A percentile compares a stretch with the other conserved stretches of the same genome.
Evolutionary conservation across 345 rosid genomes (phyloP).

Genomic region (Populus tremula): DNA sequence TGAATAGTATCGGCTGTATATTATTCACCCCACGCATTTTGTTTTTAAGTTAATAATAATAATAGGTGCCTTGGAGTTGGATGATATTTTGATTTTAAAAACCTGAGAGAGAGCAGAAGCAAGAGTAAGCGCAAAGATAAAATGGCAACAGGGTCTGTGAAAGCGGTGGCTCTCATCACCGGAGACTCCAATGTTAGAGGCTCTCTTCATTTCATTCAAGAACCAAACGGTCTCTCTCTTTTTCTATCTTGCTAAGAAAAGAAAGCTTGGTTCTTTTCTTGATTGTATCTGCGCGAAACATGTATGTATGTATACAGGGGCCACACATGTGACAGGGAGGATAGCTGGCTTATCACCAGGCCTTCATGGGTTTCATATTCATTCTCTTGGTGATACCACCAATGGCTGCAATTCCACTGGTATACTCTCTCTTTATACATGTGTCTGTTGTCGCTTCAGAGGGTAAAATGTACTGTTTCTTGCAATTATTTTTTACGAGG

Average conservation of each 20-base stretch:
- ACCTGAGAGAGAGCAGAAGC: neutral
- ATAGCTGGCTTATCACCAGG: conserved; percentile 79
- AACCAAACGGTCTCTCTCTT: conserved; percentile 49
- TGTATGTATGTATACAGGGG: conserved; percentile 39
- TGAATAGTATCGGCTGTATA: too few relatives aligned
- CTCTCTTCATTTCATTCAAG: conserved; percentile 58
- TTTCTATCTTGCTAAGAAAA: neutral
- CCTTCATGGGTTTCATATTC: conserved; percentile 86
- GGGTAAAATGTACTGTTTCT: neutral
- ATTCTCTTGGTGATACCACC: conserved; percentile 88
- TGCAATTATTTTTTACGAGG: neutral
- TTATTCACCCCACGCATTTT: too few relatives aligned
- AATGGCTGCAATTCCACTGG: conserved; percentile 98
- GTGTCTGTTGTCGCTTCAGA: neutral
- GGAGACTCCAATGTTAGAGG: conserved; percentile 67
- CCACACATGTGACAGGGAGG: conserved; percentile 69
- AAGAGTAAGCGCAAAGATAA: neutral
- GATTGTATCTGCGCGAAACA: neutral
- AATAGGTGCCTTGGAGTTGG: too few relatives aligned
- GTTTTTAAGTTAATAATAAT: too few relatives aligned
- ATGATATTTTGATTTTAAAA: neutral
- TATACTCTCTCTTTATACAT: conserved; percentile 1
- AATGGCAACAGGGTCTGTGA: conserved; percentile 52
- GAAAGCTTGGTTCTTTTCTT: neutral
- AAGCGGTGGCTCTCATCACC: conserved; percentile 81